A percentile compares a stretch with the other conserved stretches of the same genome.
Evolutionary conservation across 2,329 filamentous ascomycete genomes (phyloP).

Genomic region (Aspergillus viridinutans): DNA sequence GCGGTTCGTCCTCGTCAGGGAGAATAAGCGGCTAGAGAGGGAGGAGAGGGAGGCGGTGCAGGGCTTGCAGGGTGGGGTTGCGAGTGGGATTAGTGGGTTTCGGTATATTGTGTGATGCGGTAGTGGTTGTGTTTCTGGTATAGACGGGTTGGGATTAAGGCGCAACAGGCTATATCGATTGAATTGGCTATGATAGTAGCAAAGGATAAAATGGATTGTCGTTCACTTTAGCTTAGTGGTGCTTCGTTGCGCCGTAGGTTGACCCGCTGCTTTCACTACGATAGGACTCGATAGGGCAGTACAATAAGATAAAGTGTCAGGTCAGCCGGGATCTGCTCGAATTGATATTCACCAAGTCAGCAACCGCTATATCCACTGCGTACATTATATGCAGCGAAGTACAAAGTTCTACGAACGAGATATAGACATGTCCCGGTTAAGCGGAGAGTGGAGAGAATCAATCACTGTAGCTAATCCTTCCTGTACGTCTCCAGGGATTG

Average conservation of each 20-base stretch:
- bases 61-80: not conserved
- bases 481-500: not conserved
- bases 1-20: slow-evolving; percentile 27
- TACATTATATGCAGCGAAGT: not conserved
- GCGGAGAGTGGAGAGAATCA: not conserved
- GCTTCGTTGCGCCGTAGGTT: not conserved
- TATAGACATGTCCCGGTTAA: not conserved
- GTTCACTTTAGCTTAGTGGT: not conserved
- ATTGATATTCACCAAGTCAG: too few relatives aligned
- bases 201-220: too few relatives aligned
- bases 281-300: not conserved
- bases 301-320: not conserved
- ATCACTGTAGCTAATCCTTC: not conserved
- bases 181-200: too few relatives aligned
- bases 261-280: too few relatives aligned
- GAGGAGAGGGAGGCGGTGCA: not conserved
- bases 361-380: not conserved
- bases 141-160: too few relatives aligned
- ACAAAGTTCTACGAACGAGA: not conserved
- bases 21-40: slow-evolving; percentile 44
- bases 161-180: too few relatives aligned
- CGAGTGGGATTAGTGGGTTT: not conserved
- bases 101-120: not conserved
- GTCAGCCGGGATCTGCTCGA: not conserved
- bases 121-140: too few relatives aligned